Conservation (phyloP, 2,329 filamentous ascomycete species). For the Trichoderma brevicompactum region DNA sequence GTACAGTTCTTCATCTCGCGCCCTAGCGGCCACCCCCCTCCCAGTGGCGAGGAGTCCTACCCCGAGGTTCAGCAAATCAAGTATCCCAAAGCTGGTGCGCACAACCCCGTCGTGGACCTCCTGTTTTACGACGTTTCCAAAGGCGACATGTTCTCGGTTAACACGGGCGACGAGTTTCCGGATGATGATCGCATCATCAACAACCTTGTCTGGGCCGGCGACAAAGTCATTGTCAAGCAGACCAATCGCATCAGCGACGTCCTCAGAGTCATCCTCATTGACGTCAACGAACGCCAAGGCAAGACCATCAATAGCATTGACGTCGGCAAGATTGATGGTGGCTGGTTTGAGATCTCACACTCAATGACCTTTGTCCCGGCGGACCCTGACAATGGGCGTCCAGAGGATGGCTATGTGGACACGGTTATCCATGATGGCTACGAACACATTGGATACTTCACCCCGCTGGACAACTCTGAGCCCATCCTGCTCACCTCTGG, state of each 20-base stretch:
- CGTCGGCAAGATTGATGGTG: constrained; percentile 83
- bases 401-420: constrained; percentile 90
- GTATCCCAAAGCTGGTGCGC: constrained; percentile 93
- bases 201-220: constrained; percentile 87
- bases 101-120: constrained; percentile 87
- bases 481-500: constrained; percentile 87
- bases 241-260: constrained; percentile 93
- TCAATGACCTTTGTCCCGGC: constrained; percentile 85
- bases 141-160: constrained; percentile 77
- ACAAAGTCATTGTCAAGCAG: constrained; percentile 83
- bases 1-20: constrained; percentile 91
- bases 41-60: constrained; percentile 77
- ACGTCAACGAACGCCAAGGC: constrained; percentile 73
- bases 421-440: constrained; percentile 83
- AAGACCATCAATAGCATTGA: constrained; percentile 80
- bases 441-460: constrained; percentile 93
- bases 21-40: constrained; percentile 73
- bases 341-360: constrained; percentile 95
- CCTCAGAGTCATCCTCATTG: constrained; percentile 84
- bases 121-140: constrained; percentile 85
- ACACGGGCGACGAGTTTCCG: constrained; percentile 75
- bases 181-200: constrained; percentile 89
- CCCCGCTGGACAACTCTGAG: constrained; percentile 79
- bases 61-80: constrained; percentile 92
- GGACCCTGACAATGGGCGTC: constrained; percentile 74